Conservation (phyloP, 257 asterid species). For the Penstemon davidsonii region DNA sequence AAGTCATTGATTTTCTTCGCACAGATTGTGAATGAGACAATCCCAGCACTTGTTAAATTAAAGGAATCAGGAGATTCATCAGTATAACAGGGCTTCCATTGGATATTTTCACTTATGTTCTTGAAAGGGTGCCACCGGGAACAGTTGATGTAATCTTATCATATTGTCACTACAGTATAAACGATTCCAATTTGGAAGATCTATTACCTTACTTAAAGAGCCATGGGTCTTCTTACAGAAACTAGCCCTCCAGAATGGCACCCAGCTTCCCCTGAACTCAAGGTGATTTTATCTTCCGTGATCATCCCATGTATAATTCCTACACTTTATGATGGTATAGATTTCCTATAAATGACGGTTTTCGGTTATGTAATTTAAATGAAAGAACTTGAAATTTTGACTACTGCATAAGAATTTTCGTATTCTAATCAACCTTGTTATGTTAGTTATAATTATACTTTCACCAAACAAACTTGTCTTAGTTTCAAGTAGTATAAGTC, state of each 20-base stretch:
- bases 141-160: constrained; percentile 85
- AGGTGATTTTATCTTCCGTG: constrained; percentile 46
- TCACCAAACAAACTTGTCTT: neutral
- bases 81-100: constrained; percentile 96
- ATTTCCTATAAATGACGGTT: neutral
- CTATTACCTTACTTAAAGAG: constrained; percentile 85
- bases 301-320: neutral
- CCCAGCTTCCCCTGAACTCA: constrained; percentile 91
- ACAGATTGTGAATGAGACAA: constrained; percentile 91
- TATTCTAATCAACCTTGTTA: neutral
- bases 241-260: constrained; percentile 94
- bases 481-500: neutral
- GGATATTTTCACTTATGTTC: constrained; percentile 68
- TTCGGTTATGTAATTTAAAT: neutral
- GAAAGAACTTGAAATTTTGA: neutral
- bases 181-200: constrained; percentile 73
- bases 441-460: neutral
- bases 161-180: constrained; percentile 83
- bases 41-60: constrained; percentile 82
- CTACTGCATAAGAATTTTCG: too few species aligned
- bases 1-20: constrained; percentile 7
- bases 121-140: constrained; percentile 81
- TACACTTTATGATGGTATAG: neutral
- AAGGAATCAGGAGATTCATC: constrained; percentile 82
- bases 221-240: constrained; percentile 98